Conservation (phyloP, 2,329 filamentous ascomycete genomes). For the Ophiosphaerella korrae region DNA sequence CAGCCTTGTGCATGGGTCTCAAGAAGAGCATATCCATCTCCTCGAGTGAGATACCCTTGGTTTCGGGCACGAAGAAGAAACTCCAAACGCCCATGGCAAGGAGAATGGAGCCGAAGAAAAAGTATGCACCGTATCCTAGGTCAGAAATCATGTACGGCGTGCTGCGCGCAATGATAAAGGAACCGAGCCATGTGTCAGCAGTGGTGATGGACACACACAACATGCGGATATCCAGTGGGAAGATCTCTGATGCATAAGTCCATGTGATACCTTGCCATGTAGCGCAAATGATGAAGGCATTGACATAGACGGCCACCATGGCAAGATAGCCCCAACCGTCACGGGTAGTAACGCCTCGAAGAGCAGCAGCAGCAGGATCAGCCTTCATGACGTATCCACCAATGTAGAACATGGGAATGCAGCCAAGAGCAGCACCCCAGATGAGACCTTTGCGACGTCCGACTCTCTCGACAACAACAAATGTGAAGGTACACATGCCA, state of each 20-base stretch:
- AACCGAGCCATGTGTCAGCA: conserved; percentile 47
- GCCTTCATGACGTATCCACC: conserved; percentile 61
- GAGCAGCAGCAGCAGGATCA: conserved; percentile 54
- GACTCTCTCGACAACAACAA: conserved; percentile 48
- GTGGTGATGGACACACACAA: conserved; percentile 48
- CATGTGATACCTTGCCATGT: conserved; percentile 51
- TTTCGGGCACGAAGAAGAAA: conserved; percentile 42
- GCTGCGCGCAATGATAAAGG: conserved; percentile 48
- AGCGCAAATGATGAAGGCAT: conserved; percentile 58
- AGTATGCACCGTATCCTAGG: conserved; percentile 47
- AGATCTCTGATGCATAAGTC: conserved; percentile 58
- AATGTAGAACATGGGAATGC: conserved; percentile 57
- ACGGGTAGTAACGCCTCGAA: conserved; percentile 49
- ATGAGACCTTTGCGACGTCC: conserved; percentile 52
- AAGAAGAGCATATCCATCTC: conserved; percentile 41
- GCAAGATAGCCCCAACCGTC: conserved; percentile 58
- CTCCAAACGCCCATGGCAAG: conserved; percentile 38
- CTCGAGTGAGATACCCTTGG: conserved; percentile 38
- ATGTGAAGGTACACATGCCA: conserved; percentile 49
- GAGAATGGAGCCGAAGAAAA: conserved; percentile 45
- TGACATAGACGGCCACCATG: conserved; percentile 62
- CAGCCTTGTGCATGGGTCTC: conserved; percentile 34
- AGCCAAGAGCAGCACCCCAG: conserved; percentile 56
- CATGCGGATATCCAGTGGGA: conserved; percentile 50
- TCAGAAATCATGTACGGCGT: conserved; percentile 48